phyloP scores from a whole-genome alignment of 2,329 filamentous ascomycete genomes.

The Nemania serpens region DNA sequence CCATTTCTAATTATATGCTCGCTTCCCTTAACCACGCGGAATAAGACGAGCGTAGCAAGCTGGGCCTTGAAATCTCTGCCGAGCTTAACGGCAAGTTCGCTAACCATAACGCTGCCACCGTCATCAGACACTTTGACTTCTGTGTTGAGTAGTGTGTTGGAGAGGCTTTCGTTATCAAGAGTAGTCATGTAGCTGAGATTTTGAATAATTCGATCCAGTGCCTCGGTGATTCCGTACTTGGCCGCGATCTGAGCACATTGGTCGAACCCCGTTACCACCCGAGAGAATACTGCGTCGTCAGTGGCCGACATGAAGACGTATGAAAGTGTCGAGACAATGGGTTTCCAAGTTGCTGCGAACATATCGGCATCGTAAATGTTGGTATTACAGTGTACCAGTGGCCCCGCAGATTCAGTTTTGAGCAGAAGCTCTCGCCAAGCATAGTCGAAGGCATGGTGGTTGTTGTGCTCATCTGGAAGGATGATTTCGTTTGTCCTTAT shows the following conservation, averaged over 20 bases:
- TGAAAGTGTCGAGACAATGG: slow-evolving; percentile 90
- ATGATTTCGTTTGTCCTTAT: slow-evolving; percentile 96
- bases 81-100: slow-evolving; percentile 94
- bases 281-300: slow-evolving; percentile 91
- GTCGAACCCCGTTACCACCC: slow-evolving; percentile 92
- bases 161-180: slow-evolving; percentile 73
- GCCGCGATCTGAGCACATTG: slow-evolving; percentile 94
- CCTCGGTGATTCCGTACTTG: slow-evolving; percentile 80
- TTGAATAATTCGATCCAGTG: slow-evolving; percentile 89
- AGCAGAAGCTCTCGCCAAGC: slow-evolving; percentile 93
- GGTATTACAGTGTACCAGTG: slow-evolving; percentile 79
- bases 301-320: slow-evolving; percentile 99
- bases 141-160: slow-evolving; percentile 88
- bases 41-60: slow-evolving; percentile 91
- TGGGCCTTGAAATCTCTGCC: slow-evolving; percentile 93
- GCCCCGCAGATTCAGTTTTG: slow-evolving; percentile 78
- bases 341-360: slow-evolving; percentile 95
- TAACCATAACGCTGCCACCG: slow-evolving; percentile 85
- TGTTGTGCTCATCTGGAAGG: slow-evolving; percentile 94
- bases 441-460: slow-evolving; percentile 94
- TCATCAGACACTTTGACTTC: slow-evolving; percentile 91
- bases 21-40: slow-evolving; percentile 85
- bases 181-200: slow-evolving; percentile 91
- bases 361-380: slow-evolving; percentile 97
- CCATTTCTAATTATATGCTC: slow-evolving; percentile 76